Base-by-base conservation (phyloP, 2,329 filamentous ascomycete species). In the Neofusicoccum ribis region DNA sequence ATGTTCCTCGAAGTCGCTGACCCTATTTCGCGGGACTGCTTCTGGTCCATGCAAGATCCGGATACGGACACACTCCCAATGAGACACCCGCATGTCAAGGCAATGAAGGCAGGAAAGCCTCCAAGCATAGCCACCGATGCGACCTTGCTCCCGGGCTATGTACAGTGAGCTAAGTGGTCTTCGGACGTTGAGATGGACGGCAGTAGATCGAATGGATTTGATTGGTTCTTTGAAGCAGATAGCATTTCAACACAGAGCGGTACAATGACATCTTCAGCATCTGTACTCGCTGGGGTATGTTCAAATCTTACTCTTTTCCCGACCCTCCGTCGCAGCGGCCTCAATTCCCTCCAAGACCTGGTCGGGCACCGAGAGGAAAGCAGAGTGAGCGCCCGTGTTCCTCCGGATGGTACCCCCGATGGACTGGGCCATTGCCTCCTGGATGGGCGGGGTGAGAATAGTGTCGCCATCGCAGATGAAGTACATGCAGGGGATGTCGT, bases 1-100 rank as follows among this genome's bases (percentile, higher is more conserved):
- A 77, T 73, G 37, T 81, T 79, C 59, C 50, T 73, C 5, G 69
- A 71, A 5, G 72, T 76, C 0, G 73, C 79, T 1, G 78, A 80
- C 41, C 61, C 66, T 14, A 43, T 66, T 14, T 68, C 67, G 2
- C 61, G 65, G 12, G 66, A 60, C 14, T 52, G 47, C 20, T 63
- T 54, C 39, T 63, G 61, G 49, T 36, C 46, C 8, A 27, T 74
- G 0, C 69, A 72, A n/a, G 68, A 72, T 2, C 70, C 73, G 12
- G 72, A 76, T 47, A 43, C 74, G 1, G 49, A 71, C 31, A 63
- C 59, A 11, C 56, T 77, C 31, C 36, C 74, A 51, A 64, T 66
- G 5, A 69, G 66, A 7, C 73, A 77, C 67, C 71, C 71, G 37
- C 56, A 37, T 12, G 17, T 60, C 56, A 39, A 65, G 0, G 73